A percentile compares a stretch with the other conserved stretches of the same genome.
These are phyloP conservation scores for Macrophomina tecta DNA, from an alignment of 2,329 filamentous ascomycete species.

Conservation along the genomic window DNA sequence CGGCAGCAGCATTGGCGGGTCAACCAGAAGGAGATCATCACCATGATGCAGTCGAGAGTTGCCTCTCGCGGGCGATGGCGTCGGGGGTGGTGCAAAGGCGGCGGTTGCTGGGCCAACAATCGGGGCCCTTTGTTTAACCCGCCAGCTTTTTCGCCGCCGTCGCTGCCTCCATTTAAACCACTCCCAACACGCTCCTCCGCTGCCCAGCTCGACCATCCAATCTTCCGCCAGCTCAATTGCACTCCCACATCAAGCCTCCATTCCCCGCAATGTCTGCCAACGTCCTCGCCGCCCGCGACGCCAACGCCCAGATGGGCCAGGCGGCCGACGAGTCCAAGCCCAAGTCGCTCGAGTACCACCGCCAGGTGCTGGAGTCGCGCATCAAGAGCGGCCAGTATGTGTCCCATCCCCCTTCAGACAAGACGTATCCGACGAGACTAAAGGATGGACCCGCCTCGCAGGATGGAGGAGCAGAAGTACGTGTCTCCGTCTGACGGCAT, in stretches of 20 bases:
- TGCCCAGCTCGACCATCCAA: not conserved
- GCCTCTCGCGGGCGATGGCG: not conserved
- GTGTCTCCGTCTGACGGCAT: conserved; percentile 87
- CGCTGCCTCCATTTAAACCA: not conserved
- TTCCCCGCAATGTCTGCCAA: conserved; percentile 59
- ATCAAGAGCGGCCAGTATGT: conserved; percentile 71
- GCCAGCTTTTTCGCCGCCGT: conserved; percentile 7
- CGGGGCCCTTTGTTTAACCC: not conserved
- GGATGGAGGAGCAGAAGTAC: conserved; percentile 56
- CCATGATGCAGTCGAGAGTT: not conserved
- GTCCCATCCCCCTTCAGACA: not conserved
- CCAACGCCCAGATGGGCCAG: conserved; percentile 58
- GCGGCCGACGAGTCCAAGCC: conserved; percentile 46
- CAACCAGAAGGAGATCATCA: not conserved
- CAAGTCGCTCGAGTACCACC: conserved; percentile 72
- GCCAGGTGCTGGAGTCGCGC: conserved; percentile 75
- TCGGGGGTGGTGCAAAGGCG: not conserved
- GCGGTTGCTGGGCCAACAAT: conserved; percentile 18
- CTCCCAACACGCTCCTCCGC: conserved; percentile 7
- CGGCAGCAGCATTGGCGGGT: not conserved
- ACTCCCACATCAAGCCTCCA: not conserved
- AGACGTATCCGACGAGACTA: conserved; percentile 22
- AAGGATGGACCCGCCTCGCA: conserved; percentile 17
- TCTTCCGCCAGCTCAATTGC: not conserved
- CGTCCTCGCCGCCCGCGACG: conserved; percentile 70